phyloP scores from a whole-genome alignment of 2,329 filamentous ascomycete genomes.

The Penicillium glabrum region DNA sequence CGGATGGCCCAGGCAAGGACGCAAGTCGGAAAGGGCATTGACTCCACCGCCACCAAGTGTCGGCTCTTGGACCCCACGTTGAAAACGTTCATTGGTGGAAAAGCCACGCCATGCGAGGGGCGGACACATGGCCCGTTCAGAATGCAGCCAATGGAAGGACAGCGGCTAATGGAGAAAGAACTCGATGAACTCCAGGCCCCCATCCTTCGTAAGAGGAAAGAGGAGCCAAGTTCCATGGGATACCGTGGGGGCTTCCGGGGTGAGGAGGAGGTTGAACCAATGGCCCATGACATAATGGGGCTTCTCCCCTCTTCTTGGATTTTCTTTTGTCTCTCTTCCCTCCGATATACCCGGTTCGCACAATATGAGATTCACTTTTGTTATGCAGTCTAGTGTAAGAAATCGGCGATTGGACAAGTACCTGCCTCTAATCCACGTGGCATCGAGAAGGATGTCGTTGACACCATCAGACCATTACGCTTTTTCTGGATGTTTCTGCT shows the following conservation, averaged over 20 bases:
- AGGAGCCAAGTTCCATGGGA: slow-evolving; percentile 11
- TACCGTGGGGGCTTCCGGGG: slow-evolving; percentile 9
- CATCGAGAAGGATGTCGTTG: neutral
- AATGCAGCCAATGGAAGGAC: slow-evolving; percentile 14
- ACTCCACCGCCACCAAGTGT: slow-evolving; percentile 19
- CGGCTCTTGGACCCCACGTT: slow-evolving; percentile 10
- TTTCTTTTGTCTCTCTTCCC: neutral
- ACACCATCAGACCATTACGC: neutral
- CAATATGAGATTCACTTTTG: neutral
- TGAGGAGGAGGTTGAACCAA: slow-evolving; percentile 7
- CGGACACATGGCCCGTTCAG: slow-evolving; percentile 26
- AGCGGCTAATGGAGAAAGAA: slow-evolving; percentile 1
- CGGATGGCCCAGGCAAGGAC: slow-evolving; percentile 5
- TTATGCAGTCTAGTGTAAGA: neutral
- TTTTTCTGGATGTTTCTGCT: slow-evolving; percentile 14
- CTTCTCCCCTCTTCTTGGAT: neutral
- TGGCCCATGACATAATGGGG: slow-evolving; percentile 1
- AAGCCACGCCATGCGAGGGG: slow-evolving; percentile 25
- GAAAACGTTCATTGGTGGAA: slow-evolving; percentile 16
- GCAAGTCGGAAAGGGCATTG: slow-evolving; percentile 8
- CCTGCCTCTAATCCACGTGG: slow-evolving; percentile 26
- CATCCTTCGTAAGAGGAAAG: slow-evolving; percentile 1
- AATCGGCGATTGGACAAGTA: slow-evolving; percentile 23
- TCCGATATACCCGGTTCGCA: slow-evolving; percentile 5
- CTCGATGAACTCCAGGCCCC: slow-evolving; percentile 3